These are phyloP conservation scores for Medicago lupulina DNA, from an alignment of 306 rosid species.

Conservation along the genomic window DNA sequence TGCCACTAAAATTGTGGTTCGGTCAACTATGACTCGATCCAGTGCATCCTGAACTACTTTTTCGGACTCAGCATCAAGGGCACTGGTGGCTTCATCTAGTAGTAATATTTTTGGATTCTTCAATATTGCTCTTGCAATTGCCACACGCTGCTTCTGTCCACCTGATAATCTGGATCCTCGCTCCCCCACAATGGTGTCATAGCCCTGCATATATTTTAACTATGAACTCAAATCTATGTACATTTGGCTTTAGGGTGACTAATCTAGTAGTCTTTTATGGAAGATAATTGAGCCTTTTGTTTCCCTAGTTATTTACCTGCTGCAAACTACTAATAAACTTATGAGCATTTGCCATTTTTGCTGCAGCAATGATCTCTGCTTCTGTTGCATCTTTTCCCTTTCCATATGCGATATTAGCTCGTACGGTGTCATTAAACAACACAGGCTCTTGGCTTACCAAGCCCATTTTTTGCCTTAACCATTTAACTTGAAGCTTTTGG, in stretches of 20 bases:
- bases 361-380: slow-evolving; percentile 67
- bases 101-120: background rate
- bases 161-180: background rate
- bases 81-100: background rate
- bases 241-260: no score
- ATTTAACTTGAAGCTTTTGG: slow-evolving; percentile 56
- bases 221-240: no score
- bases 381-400: slow-evolving; percentile 65
- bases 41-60: slow-evolving; percentile 5
- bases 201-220: background rate
- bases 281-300: no score
- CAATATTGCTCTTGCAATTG: background rate
- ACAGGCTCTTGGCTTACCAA: slow-evolving; percentile 75
- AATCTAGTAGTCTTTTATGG: no score
- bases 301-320: slow-evolving; percentile 43
- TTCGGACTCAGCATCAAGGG: background rate
- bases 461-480: slow-evolving; percentile 76
- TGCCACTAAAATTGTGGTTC: background rate
- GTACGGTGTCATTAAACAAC: slow-evolving; percentile 62
- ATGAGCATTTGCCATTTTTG: slow-evolving; percentile 69
- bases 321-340: slow-evolving; percentile 69
- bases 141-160: background rate
- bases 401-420: slow-evolving; percentile 72
- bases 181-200: background rate
- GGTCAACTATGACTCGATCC: background rate